Conservation (phyloP, 2,329 filamentous ascomycete species). For the Aspergillus texensis region DNA sequence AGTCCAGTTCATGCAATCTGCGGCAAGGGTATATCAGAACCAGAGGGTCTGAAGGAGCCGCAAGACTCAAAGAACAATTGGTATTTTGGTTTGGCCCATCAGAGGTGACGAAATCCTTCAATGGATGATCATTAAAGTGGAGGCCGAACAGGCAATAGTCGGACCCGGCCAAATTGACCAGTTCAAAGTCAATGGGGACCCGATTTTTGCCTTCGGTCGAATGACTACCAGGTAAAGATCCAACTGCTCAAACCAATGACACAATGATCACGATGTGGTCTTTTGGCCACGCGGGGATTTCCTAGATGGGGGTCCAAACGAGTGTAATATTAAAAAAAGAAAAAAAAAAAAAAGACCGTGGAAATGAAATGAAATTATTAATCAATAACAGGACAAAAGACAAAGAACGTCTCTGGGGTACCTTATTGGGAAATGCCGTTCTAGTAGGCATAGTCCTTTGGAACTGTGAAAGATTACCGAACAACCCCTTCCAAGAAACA, state of each 20-base stretch:
- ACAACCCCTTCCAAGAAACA: not conserved
- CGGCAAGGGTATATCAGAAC: constrained; percentile 15
- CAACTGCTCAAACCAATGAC: constrained; percentile 4
- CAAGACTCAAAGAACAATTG: constrained; percentile 7
- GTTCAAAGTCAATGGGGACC: constrained; percentile 6
- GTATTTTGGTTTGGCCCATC: not conserved
- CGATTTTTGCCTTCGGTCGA: constrained; percentile 2
- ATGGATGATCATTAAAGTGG: constrained; percentile 2
- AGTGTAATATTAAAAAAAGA: not conserved
- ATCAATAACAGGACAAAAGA: not conserved
- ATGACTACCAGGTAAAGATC: not conserved
- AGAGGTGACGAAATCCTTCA: not conserved
- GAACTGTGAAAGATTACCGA: not conserved
- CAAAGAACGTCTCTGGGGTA: constrained; percentile 1
- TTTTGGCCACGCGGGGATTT: constrained; percentile 6
- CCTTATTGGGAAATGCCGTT: not conserved
- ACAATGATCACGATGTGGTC: constrained; percentile 4
- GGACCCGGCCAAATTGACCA: not conserved
- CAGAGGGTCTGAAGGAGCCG: constrained; percentile 14
- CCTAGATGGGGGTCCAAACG: not conserved
- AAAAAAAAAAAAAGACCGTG: not conserved
- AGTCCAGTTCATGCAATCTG: constrained; percentile 15
- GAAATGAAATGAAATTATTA: not conserved
- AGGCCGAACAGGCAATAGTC: not conserved
- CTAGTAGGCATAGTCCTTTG: not conserved